Percentiles rank a stretch among this genome's conserved stretches.
Conservation (phyloP, 2,329 filamentous ascomycete genomes). For the Fusarium udum region DNA sequence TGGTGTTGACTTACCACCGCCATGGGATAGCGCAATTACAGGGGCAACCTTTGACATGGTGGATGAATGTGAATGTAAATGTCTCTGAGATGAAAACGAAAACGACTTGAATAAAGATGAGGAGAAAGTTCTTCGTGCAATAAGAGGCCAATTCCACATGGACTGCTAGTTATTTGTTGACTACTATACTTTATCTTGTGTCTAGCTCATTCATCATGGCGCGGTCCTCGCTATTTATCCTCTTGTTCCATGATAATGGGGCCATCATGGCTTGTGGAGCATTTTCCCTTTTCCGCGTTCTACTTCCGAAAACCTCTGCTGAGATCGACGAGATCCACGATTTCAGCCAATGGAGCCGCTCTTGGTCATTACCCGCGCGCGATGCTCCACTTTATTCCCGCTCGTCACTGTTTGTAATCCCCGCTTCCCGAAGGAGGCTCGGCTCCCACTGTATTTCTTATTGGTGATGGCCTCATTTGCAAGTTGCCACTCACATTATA, state of each 20-base stretch:
- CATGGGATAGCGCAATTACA: conserved; percentile 60
- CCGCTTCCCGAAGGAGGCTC: conserved; percentile 14
- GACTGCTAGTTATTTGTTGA: not conserved
- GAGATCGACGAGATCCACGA: not conserved
- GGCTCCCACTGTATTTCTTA: not conserved
- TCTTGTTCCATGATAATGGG: conserved; percentile 11
- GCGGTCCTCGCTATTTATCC: conserved; percentile 31
- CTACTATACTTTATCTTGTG: not conserved
- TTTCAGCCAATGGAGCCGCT: not conserved
- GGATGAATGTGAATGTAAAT: conserved; percentile 3
- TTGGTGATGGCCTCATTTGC: conserved; percentile 29
- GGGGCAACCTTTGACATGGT: conserved; percentile 54
- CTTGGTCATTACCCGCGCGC: conserved; percentile 47
- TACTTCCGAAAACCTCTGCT: conserved; percentile 15
- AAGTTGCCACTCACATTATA: conserved; percentile 48
- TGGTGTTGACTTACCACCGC: conserved; percentile 51
- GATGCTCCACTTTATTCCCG: conserved; percentile 23
- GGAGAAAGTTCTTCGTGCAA: conserved; percentile 11
- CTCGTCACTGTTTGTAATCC: conserved; percentile 29
- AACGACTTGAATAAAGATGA: not conserved
- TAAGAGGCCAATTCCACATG: conserved; percentile 26
- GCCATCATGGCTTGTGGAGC: conserved; percentile 37
- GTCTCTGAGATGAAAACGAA: not conserved
- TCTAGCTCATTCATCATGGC: not conserved
- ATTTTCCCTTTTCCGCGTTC: conserved; percentile 18